phyloP scores from a whole-genome alignment of 768 basidiomycete species.

The Obba rivulosa region DNA sequence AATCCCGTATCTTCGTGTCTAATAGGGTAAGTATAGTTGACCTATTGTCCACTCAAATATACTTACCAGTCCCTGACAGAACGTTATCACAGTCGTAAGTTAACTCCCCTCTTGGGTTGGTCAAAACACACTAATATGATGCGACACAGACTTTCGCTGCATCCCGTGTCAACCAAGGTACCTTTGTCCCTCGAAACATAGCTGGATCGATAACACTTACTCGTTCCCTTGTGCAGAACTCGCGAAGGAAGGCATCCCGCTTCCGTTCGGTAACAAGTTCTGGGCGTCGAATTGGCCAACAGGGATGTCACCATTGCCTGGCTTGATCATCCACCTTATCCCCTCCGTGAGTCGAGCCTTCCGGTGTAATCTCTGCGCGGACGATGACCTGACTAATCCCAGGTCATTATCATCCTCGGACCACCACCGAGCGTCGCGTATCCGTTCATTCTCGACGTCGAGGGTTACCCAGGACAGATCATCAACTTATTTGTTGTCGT shows the following conservation, averaged over 20 bases:
- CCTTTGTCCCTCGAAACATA: not conserved
- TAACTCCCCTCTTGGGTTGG: too few species aligned
- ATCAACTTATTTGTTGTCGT: slow-evolving; percentile 51
- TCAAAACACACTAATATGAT: too few species aligned
- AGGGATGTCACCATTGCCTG: slow-evolving; percentile 50
- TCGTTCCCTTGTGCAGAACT: slow-evolving; percentile 28
- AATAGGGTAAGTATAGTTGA: too few species aligned
- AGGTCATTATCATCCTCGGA: slow-evolving; percentile 48
- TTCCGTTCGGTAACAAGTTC: slow-evolving; percentile 53
- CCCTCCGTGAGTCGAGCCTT: slow-evolving; percentile 38
- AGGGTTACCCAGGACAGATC: slow-evolving; percentile 49
- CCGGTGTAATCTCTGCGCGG: not conserved
- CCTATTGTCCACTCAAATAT: not conserved
- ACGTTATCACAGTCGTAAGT: slow-evolving; percentile 21
- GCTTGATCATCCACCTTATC: slow-evolving; percentile 49
- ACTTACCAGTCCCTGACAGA: not conserved
- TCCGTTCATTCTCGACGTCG: slow-evolving; percentile 56
- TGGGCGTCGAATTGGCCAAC: slow-evolving; percentile 64
- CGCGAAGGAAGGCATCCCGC: slow-evolving; percentile 58
- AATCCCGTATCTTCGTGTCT: not conserved
- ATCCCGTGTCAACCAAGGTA: slow-evolving; percentile 47
- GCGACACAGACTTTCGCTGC: slow-evolving; percentile 48
- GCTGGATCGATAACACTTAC: too few species aligned
- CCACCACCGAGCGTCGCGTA: slow-evolving; percentile 50
- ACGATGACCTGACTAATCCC: not conserved